A percentile compares a stretch with the other conserved stretches of the same genome.
Conservation (phyloP, 352 stramenopile species). For the Phytopythium delawarense region DNA sequence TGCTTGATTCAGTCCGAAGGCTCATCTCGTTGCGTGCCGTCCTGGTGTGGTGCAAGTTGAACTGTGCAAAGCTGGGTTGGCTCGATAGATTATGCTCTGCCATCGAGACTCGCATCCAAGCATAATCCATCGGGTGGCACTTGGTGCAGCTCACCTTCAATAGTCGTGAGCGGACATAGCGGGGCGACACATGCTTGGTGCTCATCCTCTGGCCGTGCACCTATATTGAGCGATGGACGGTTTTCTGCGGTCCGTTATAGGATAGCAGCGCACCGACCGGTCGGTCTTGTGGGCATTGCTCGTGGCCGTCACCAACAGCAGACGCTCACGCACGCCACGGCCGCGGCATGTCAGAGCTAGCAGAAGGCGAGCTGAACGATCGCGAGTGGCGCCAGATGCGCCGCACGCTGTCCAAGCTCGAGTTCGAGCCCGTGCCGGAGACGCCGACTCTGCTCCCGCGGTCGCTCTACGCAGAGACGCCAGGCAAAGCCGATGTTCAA, state of each 20-base stretch:
- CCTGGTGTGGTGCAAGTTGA: no score
- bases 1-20: no score
- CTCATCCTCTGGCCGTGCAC: not conserved
- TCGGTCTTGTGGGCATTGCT: not conserved
- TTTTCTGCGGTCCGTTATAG: not conserved
- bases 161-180: not conserved
- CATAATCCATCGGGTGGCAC: not conserved
- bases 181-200: no score
- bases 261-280: not conserved
- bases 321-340: not conserved
- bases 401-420: conserved; percentile 42
- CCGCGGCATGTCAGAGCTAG: not conserved
- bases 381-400: conserved; percentile 59
- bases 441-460: conserved; percentile 37
- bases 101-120: no score
- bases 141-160: not conserved
- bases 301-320: not conserved
- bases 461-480: conserved; percentile 20
- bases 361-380: conserved; percentile 30
- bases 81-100: no score
- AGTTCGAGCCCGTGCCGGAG: conserved; percentile 63
- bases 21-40: no score
- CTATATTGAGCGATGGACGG: not conserved
- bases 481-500: not conserved
- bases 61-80: no score